These are phyloP conservation scores for Aspergillus ibericus DNA, from an alignment of 2,329 filamentous ascomycete genomes.

Conservation along the genomic window DNA sequence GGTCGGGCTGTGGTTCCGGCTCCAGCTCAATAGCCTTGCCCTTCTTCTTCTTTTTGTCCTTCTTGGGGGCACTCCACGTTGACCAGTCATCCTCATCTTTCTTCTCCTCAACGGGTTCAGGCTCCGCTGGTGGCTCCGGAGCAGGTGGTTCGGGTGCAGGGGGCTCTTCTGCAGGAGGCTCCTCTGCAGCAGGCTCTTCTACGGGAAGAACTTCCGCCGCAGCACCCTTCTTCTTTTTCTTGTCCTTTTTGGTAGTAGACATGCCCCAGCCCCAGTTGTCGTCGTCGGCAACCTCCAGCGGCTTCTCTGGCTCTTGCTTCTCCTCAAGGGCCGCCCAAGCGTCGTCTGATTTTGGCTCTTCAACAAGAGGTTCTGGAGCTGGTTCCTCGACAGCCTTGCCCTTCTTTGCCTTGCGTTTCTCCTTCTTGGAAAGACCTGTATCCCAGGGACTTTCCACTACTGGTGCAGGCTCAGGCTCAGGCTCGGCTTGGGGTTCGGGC, in stretches of 20 bases:
- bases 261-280: conserved; percentile 30
- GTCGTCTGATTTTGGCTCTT: conserved; percentile 20
- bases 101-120: conserved; percentile 22
- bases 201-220: neutral
- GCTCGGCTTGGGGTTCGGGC: too few relatives aligned
- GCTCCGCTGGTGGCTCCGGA: conserved; percentile 15
- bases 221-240: conserved; percentile 29
- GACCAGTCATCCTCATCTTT: conserved; percentile 30
- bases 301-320: conserved; percentile 10
- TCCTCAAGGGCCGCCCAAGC: neutral
- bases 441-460: too few relatives aligned
- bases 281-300: conserved; percentile 22
- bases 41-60: conserved; percentile 35
- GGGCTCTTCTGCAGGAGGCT: conserved; percentile 31
- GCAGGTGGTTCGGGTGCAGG: conserved; percentile 23
- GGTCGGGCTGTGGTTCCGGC: conserved; percentile 23
- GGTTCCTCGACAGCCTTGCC: conserved; percentile 21
- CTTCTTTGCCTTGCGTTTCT: too few relatives aligned
- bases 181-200: conserved; percentile 14
- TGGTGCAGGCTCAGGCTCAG: too few relatives aligned
- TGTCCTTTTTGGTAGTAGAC: conserved; percentile 31
- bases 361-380: conserved; percentile 19
- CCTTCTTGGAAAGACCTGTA: too few relatives aligned
- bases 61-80: conserved; percentile 25
- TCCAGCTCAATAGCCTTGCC: conserved; percentile 30